Evolutionary conservation across 2,329 filamentous ascomycete species (phyloP).

Genomic region (Penicillium fuscoglaucum): DNA sequence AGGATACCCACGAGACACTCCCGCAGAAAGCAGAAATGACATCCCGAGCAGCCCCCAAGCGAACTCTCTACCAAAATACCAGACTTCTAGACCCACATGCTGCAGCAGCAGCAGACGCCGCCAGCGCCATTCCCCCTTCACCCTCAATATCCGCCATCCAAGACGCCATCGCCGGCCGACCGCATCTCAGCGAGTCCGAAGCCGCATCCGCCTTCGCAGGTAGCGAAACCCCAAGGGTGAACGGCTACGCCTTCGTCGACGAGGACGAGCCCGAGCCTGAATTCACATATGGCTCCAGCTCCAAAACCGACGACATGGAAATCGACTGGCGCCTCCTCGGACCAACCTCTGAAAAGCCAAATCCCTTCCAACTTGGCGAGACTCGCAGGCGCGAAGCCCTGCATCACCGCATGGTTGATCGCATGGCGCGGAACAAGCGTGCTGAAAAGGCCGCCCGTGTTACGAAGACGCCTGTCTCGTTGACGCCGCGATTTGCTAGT

Average conservation of each 20-base stretch:
- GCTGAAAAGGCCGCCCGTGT: constrained; percentile 60
- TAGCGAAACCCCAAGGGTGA: constrained; percentile 82
- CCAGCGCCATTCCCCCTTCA: constrained; percentile 60
- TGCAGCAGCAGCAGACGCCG: constrained; percentile 32
- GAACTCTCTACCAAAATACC: constrained; percentile 80
- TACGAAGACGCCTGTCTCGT: constrained; percentile 50
- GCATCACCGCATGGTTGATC: constrained; percentile 84
- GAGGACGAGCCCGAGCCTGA: constrained; percentile 57
- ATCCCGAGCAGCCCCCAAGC: constrained; percentile 73
- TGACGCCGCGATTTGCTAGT: constrained; percentile 41
- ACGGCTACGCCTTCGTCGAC: constrained; percentile 92
- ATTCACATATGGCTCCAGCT: constrained; percentile 11
- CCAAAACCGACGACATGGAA: constrained; percentile 7
- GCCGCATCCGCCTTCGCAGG: constrained; percentile 51
- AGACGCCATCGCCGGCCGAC: constrained; percentile 76
- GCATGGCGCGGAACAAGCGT: constrained; percentile 71
- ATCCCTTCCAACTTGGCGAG: constrained; percentile 77
- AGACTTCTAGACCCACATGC: constrained; percentile 60
- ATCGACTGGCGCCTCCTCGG: constrained; percentile 44
- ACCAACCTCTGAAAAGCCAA: constrained; percentile 56
- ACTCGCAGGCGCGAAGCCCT: constrained; percentile 75
- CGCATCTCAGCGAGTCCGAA: constrained; percentile 63
- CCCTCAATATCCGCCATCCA: constrained; percentile 82
- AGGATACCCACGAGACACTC: constrained; percentile 58
- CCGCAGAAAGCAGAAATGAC: constrained; percentile 67